Percentiles rank a stretch among this genome's conserved stretches.
Evolutionary conservation across 176 grass and related monocot genomes (phyloP).

Genomic region (Musa schizocarpa): DNA sequence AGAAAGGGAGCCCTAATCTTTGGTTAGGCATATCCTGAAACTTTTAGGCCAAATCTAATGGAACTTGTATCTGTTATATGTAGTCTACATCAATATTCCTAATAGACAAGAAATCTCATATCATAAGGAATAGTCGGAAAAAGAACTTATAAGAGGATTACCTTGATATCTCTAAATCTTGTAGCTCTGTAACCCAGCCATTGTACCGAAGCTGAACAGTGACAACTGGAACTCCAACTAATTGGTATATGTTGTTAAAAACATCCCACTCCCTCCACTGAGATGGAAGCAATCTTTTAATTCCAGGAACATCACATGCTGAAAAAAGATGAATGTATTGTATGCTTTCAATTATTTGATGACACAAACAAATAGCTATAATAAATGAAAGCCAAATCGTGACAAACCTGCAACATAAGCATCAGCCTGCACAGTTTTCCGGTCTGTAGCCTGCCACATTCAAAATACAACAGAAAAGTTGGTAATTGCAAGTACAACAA

Average conservation of each 20-base stretch:
- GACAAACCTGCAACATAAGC: conserved; percentile 84
- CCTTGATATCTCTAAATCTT: conserved; percentile 86
- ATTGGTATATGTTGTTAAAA: conserved; percentile 92
- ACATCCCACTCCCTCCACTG: conserved; percentile 88
- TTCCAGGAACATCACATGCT: conserved; percentile 94
- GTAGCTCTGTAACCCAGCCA: conserved; percentile 96
- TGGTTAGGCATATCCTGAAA: too few relatives aligned
- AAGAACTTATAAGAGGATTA: conserved; percentile 21
- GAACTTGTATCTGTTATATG: too few relatives aligned
- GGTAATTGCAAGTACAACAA: conserved; percentile 4
- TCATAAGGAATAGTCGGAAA: not conserved
- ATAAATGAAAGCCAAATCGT: not conserved
- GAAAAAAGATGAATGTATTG: conserved; percentile 20
- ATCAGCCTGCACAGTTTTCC: conserved; percentile 77
- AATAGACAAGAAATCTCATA: not conserved
- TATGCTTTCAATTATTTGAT: conserved; percentile 8
- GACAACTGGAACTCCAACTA: conserved; percentile 96
- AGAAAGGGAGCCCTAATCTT: not conserved
- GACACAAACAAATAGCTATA: conserved; percentile 14
- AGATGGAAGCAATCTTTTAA: conserved; percentile 83
- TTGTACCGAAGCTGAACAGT: conserved; percentile 98
- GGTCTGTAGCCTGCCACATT: conserved; percentile 55
- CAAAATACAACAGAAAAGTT: conserved; percentile 1
- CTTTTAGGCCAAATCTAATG: too few relatives aligned
- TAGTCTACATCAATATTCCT: not conserved